phyloP scores from a whole-genome alignment of 164 flowering plant species.

The Macadamia integrifolia region DNA sequence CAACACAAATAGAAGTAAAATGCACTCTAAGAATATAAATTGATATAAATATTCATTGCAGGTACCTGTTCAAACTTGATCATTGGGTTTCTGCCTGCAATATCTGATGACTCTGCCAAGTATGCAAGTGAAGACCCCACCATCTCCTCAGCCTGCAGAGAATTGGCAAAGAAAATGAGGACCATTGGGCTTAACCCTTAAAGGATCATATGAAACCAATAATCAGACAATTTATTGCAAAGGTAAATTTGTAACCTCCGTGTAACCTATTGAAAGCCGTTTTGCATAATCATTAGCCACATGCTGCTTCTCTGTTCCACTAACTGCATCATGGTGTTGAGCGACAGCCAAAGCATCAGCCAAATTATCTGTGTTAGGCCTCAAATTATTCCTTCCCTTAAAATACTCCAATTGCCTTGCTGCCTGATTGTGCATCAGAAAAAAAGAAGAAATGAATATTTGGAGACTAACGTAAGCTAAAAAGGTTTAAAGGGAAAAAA shows the following conservation, averaged over 20 bases:
- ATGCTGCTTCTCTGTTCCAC: conserved; percentile 90
- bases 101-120: conserved; percentile 33
- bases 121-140: conserved; percentile 68
- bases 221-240: neutral
- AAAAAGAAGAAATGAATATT: conserved; percentile 3
- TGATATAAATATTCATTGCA: neutral
- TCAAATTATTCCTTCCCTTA: conserved; percentile 50
- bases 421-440: conserved; percentile 43
- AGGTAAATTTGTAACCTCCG: conserved; percentile 41
- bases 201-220: neutral
- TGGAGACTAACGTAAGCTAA: neutral
- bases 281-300: conserved; percentile 92
- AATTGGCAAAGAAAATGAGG: neutral
- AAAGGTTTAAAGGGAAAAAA: neutral
- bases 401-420: conserved; percentile 87
- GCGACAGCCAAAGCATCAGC: conserved; percentile 94
- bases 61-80: conserved; percentile 66
- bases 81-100: conserved; percentile 27
- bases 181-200: neutral
- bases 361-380: conserved; percentile 63
- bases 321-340: conserved; percentile 98
- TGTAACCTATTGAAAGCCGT: conserved; percentile 68
- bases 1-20: neutral
- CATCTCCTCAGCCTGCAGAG: conserved; percentile 64
- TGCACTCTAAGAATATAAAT: neutral